phyloP scores from a whole-genome alignment of 2,329 filamentous ascomycete genomes.

The Ilyonectria destructans region DNA sequence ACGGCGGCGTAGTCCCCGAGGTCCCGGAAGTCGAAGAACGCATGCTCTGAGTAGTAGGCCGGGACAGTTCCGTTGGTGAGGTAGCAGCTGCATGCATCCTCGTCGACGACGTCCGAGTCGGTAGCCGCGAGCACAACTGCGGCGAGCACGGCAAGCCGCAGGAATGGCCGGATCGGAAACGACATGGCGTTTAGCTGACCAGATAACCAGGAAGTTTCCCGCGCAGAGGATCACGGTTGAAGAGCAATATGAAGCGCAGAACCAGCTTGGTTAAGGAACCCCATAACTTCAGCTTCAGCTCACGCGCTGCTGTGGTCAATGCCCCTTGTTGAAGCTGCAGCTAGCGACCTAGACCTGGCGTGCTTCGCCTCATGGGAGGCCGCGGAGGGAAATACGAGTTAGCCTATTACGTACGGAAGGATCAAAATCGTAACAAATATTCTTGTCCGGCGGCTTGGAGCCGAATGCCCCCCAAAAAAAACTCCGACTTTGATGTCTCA shows the following conservation, averaged over 20 bases:
- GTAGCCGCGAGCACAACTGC: conserved; percentile 18
- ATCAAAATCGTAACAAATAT: not conserved
- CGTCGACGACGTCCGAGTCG: conserved; percentile 36
- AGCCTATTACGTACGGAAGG: not conserved
- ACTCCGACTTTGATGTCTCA: not conserved
- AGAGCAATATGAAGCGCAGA: not conserved
- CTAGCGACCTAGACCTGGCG: not conserved
- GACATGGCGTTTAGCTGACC: conserved; percentile 25
- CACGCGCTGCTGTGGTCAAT: conserved; percentile 16
- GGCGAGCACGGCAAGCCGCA: conserved; percentile 28
- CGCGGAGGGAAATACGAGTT: not conserved
- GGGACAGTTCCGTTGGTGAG: conserved; percentile 63
- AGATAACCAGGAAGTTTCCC: not conserved
- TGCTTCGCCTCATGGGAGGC: conserved; percentile 43
- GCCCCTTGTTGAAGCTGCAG: conserved; percentile 32
- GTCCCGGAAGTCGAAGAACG: conserved; percentile 67
- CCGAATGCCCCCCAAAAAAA: not conserved
- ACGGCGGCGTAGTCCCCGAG: conserved; percentile 58
- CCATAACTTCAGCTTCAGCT: not conserved
- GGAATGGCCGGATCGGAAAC: conserved; percentile 20
- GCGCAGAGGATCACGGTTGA: not conserved
- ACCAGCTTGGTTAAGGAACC: not conserved
- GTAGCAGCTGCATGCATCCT: conserved; percentile 64
- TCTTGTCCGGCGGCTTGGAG: not conserved
- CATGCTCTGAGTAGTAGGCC: conserved; percentile 62